Evolutionary conservation across 2,329 filamentous ascomycete species (phyloP), one percentile per base, ranked within the genome.

Genomic region (Leptodontidium sp.): DNA sequence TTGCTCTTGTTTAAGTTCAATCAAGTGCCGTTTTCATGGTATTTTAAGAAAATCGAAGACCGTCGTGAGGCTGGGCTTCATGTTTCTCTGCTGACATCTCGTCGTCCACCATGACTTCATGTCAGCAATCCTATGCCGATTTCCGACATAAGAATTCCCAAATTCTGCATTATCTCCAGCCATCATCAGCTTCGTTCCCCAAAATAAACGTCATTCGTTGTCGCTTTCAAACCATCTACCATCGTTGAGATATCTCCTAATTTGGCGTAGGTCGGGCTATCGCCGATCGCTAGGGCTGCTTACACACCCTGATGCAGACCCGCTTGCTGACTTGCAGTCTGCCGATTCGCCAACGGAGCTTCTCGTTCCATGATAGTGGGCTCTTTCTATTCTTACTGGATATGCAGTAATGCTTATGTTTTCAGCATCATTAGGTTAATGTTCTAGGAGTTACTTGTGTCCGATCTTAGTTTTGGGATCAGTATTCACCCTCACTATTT

Each of bases 331-430:
- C 52, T 55, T 15, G 29, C 24, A 55, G 35, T 32, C 15, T 11
- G 52, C 29, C 35, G 52, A 55, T 55, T 55, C 26, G 52, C 52
- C 29, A n/a, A 17, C 15, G 26, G 26, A 35, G 1, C 29, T 17
- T 55, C 52, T 55, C 9, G 6, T 35, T 11, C 14, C 26, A 35
- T 29, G 52, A 55, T 24, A 32, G 50, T 29, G 50, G 50, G 11
- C 14, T 17, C 6, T 4, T 12, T 15, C 4, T 35, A 32, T 17
- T 55, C 26, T 55, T 26, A 55, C 52, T 26, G 11, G 29, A 55
- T 17, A 55, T 53, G 47, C 29, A 52, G 49, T 43, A 26, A 21
- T 26, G 49, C 32, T 55, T 17, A 43, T 64, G 32, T 29, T 64
- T 24, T 43, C 29, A 43, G 9, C 15, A 4, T 43, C 1, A 40